Evolutionary conservation across 306 rosid species (phyloP).

Genomic region (Malus orientalis): DNA sequence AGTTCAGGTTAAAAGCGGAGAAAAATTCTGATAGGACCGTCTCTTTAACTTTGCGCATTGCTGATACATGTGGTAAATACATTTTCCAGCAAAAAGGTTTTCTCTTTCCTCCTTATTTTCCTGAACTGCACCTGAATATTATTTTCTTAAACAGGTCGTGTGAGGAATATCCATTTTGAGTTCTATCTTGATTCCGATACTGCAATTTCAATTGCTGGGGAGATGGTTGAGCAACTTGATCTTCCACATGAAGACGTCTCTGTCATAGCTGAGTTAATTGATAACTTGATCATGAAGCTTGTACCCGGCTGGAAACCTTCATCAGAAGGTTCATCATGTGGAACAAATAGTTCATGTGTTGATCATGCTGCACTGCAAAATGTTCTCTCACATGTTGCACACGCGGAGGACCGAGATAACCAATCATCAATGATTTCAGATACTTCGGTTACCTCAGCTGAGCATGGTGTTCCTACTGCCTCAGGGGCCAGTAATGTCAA

Average conservation of each 20-base stretch:
- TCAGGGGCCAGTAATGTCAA: conserved; percentile 20
- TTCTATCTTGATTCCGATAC: conserved; percentile 73
- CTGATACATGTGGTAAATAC: conserved; percentile 51
- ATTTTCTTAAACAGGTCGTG: conserved; percentile 44
- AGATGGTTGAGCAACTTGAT: conserved; percentile 86
- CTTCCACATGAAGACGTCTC: conserved; percentile 47
- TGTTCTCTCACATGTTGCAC: conserved; percentile 19
- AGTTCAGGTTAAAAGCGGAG: conserved; percentile 58
- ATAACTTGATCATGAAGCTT: conserved; percentile 44
- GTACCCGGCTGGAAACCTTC: conserved; percentile 51
- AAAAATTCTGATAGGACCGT: conserved; percentile 40
- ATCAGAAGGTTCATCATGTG: conserved; percentile 26
- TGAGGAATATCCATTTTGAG: conserved; percentile 68
- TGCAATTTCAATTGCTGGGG: conserved; percentile 64
- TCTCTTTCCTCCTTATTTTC: not conserved
- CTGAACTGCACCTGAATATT: not conserved
- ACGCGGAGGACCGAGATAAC: conserved; percentile 42
- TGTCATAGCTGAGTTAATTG: conserved; percentile 60
- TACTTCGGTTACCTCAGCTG: conserved; percentile 26
- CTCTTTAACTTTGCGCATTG: conserved; percentile 47
- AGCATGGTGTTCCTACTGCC: conserved; percentile 19
- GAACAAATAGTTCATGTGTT: conserved; percentile 15
- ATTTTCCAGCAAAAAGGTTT: not conserved
- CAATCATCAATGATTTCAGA: conserved; percentile 42
- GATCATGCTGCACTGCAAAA: conserved; percentile 16